A percentile compares a stretch with the other conserved stretches of the same genome.
phyloP scores from a whole-genome alignment of 352 stramenopile genomes.

The Globisporangium ultimum region DNA sequence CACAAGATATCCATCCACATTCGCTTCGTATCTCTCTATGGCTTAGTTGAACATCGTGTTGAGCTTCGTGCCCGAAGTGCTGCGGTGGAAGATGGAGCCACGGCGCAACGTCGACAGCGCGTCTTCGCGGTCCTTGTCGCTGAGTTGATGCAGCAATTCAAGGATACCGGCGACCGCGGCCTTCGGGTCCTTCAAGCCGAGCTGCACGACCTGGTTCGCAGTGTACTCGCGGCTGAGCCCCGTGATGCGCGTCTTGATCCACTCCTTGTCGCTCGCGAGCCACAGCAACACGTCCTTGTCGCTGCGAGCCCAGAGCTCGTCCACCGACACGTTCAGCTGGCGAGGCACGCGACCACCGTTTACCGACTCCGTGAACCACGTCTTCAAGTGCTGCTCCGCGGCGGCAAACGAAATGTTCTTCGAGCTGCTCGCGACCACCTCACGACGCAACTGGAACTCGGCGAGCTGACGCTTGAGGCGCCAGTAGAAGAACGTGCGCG shows the following conservation, averaged over 20 bases:
- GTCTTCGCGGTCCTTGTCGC: conserved; percentile 83
- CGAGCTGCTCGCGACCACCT: conserved; percentile 37
- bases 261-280: conserved; percentile 77
- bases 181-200: conserved; percentile 78
- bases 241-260: conserved; percentile 55
- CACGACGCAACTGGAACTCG: conserved; percentile 92
- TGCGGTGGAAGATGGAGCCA: conserved; percentile 87
- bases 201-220: conserved; percentile 67
- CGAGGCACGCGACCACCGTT: conserved; percentile 68
- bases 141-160: conserved; percentile 80
- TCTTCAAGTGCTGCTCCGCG: conserved; percentile 63
- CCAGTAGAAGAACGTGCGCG: conserved; percentile 98
- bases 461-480: conserved; percentile 95
- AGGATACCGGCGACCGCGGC: conserved; percentile 81
- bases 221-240: conserved; percentile 68
- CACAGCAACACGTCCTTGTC: conserved; percentile 84
- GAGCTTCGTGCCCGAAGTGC: conserved; percentile 36
- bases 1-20: conserved; percentile 1
- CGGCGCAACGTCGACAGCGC: conserved; percentile 71
- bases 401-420: conserved; percentile 42
- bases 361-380: conserved; percentile 80
- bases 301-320: conserved; percentile 55
- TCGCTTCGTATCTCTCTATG: conserved; percentile 3
- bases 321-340: conserved; percentile 59
- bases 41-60: conserved; percentile 20